phyloP scores from a whole-genome alignment of 129 eudicot species.

The Scalesia atractyloides region DNA sequence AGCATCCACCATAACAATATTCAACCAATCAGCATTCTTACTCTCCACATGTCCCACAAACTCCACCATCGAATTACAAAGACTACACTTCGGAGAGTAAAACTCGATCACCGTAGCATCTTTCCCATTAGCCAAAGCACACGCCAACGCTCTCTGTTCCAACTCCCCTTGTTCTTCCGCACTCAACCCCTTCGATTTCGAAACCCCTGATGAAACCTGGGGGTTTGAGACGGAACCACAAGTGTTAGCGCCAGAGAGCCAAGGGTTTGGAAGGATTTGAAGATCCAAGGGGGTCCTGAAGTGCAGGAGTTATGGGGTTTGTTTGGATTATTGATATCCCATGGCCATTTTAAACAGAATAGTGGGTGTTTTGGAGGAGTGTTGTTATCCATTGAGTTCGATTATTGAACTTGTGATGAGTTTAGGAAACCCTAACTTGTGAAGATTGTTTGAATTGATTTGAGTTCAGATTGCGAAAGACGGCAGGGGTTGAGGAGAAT shows the following conservation, averaged over 20 bases:
- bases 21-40: slow-evolving; percentile 80
- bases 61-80: slow-evolving; percentile 71
- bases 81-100: slow-evolving; percentile 83
- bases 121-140: slow-evolving; percentile 68
- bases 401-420: neutral
- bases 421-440: neutral
- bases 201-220: neutral
- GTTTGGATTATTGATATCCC: slow-evolving; percentile 48
- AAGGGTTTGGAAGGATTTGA: slow-evolving; percentile 63
- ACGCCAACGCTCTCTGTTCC: slow-evolving; percentile 88
- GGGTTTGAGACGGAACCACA: slow-evolving; percentile 41
- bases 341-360: slow-evolving; percentile 88
- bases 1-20: slow-evolving; percentile 94
- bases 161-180: slow-evolving; percentile 72
- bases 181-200: slow-evolving; percentile 40
- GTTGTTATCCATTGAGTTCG: slow-evolving; percentile 16
- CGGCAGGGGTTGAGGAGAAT: neutral
- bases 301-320: slow-evolving; percentile 44
- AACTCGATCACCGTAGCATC: slow-evolving; percentile 84
- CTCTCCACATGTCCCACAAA: slow-evolving; percentile 77
- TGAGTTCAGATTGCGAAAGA: neutral
- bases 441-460: neutral
- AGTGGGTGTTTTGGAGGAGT: slow-evolving; percentile 46
- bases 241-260: slow-evolving; percentile 43
- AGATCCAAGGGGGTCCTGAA: slow-evolving; percentile 75